phyloP scores from a whole-genome alignment of 1,284 basidiomycete species.

The Entoloma clypeatum region DNA sequence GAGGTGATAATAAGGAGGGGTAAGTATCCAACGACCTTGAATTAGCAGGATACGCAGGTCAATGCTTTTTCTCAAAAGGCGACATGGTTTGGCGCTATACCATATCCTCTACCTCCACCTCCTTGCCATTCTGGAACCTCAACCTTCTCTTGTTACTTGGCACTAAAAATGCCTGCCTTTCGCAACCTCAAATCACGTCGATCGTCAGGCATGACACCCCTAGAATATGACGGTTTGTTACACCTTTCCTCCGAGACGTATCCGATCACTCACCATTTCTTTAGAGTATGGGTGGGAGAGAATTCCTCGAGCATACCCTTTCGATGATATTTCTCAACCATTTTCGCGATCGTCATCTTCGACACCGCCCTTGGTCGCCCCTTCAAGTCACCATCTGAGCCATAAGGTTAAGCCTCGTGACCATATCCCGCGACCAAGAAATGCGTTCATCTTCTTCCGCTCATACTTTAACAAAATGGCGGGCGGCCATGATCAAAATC shows the following conservation, averaged over 20 bases:
- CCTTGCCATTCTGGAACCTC: background rate
- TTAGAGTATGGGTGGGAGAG: conserved; percentile 24
- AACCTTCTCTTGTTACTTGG: conserved; percentile 1
- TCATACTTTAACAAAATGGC: conserved; percentile 20
- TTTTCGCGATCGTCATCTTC: conserved; percentile 14
- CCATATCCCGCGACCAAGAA: conserved; percentile 30
- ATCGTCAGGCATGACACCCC: conserved; percentile 22
- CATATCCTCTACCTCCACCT: background rate
- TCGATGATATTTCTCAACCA: conserved; percentile 8
- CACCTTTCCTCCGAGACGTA: conserved; percentile 3
- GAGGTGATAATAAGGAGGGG: conserved; percentile 26
- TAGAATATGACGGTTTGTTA: conserved; percentile 23
- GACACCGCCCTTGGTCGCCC: conserved; percentile 10
- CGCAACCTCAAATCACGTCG: conserved; percentile 21
- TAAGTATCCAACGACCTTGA: conserved; percentile 19
- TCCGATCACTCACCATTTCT: conserved; percentile 3
- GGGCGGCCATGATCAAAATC: conserved; percentile 23
- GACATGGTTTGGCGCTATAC: conserved; percentile 10
- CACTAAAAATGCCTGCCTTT: conserved; percentile 22
- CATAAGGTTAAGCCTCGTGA: no score
- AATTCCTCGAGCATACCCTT: conserved; percentile 1
- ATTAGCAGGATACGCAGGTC: conserved; percentile 15
- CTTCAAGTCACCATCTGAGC: no score
- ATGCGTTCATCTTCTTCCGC: conserved; percentile 33
- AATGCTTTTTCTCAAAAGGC: conserved; percentile 16